phyloP scores from a whole-genome alignment of 2,329 filamentous ascomycete species.

The Talaromyces sp. region DNA sequence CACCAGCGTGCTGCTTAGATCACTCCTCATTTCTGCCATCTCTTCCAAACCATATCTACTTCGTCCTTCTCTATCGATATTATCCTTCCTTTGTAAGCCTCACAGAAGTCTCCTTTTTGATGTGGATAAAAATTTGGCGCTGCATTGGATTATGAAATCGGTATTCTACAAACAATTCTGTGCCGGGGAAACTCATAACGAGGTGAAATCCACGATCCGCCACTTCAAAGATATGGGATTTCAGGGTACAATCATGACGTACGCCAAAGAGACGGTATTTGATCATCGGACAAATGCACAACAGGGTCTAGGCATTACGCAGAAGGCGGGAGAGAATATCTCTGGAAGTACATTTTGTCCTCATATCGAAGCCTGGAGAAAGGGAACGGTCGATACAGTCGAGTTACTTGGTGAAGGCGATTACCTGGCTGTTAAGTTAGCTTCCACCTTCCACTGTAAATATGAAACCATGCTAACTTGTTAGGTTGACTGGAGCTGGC shows the following conservation, averaged over 20 bases:
- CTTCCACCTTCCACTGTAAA: neutral
- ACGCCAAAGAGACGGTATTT: conserved; percentile 75
- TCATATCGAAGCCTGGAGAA: neutral
- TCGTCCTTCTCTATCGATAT: neutral
- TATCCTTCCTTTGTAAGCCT: neutral
- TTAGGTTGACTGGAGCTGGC: neutral
- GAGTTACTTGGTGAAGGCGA: neutral
- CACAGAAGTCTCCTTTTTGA: conserved; percentile 16
- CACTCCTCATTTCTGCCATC: neutral
- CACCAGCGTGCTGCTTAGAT: neutral
- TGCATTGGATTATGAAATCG: conserved; percentile 43
- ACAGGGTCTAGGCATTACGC: conserved; percentile 9
- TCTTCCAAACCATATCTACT: neutral
- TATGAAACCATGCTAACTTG: neutral
- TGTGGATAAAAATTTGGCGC: conserved; percentile 45
- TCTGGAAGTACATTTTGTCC: neutral
- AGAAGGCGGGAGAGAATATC: neutral
- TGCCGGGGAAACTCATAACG: conserved; percentile 67
- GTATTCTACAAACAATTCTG: conserved; percentile 82
- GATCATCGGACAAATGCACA: conserved; percentile 24
- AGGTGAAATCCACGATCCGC: conserved; percentile 62
- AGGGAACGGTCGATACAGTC: neutral
- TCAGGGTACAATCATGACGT: conserved; percentile 76
- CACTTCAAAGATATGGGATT: conserved; percentile 71
- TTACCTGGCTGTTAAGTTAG: conserved; percentile 3